Evolutionary conservation across 495 filamentous ascomycete species (phyloP), one percentile per base, ranked within the genome.

Genomic region (Penicillium macrosclerotiorum): DNA sequence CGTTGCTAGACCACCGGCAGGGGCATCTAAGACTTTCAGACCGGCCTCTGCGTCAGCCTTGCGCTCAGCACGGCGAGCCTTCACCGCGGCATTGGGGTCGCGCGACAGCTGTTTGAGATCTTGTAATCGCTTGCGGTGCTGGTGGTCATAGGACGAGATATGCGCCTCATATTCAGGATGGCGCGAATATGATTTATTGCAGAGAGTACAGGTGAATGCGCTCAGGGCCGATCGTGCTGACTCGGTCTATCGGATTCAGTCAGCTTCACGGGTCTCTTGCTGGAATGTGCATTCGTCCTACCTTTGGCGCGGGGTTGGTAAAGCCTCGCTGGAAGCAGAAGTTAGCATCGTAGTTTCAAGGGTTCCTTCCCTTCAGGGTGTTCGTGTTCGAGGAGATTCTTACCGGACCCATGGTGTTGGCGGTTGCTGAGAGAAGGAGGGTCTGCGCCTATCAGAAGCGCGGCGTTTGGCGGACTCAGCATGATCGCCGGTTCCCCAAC

Each of bases 141-240:
- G 77, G 47, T 83, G 79, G 50, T 83, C 79, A 52, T 83, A 83
- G 29, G 74, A 78, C 8, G 68, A 69, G 52, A 82, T 81, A 54
- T 83, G 79, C 7, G 79, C 79, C 64, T 82, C 79, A 41, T 77
- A 81, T 50, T 83, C 79, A 2, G 81, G 79, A 45, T 80, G 75
- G 16, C 79, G 77, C 3, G 71, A 74, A 52, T 83, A 83, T 11
- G 79, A 81, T 51, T 83, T 83, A 42, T 72, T 72, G 63, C 79
- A 83, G 13, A 83, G 67, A 7, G 73, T 74, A 44, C 78, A 98
- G 67, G 88, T 90, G 72, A 98, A 96, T 20, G 88, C 81, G 53
- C 86, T 88, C n/a, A 86, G 75, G 4, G 92, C 92, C 56, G 90
- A 88, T 26, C 89, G 83, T 1, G 92, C 92, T 26, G 85, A 88